A percentile compares a stretch with the other conserved stretches of the same genome.
These are phyloP conservation scores for Boletellus emodensis DNA, from an alignment of 768 basidiomycete species.

Conservation along the genomic window DNA sequence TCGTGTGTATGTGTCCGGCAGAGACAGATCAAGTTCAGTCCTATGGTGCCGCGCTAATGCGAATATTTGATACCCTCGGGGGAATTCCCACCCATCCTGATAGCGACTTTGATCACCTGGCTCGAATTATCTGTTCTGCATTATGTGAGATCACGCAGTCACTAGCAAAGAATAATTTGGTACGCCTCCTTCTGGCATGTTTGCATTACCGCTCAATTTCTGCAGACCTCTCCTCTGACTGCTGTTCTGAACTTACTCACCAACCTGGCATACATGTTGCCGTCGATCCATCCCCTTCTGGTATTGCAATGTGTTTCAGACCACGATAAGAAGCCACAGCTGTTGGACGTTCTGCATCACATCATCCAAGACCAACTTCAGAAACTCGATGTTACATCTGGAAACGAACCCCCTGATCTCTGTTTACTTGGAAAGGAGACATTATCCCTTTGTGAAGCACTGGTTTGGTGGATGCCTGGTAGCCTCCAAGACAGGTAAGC, in stretches of 20 bases:
- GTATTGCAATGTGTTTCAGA: constrained; percentile 28
- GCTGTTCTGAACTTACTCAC: constrained; percentile 53
- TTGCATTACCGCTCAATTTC: constrained; percentile 7
- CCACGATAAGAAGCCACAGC: constrained; percentile 25
- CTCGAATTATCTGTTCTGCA: constrained; percentile 31
- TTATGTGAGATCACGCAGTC: constrained; percentile 39
- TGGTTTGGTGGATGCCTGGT: constrained; percentile 47
- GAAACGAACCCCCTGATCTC: constrained; percentile 22
- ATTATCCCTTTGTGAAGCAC: constrained; percentile 48
- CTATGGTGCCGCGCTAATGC: constrained; percentile 43
- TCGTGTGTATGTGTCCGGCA: constrained; percentile 39
- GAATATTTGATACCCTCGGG: constrained; percentile 31
- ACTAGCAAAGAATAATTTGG: constrained; percentile 38
- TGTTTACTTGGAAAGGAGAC: constrained; percentile 38
- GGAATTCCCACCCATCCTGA: constrained; percentile 17
- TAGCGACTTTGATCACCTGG: constrained; percentile 17
- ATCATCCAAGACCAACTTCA: constrained; percentile 41
- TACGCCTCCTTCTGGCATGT: constrained; percentile 27
- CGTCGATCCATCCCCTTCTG: constrained; percentile 41
- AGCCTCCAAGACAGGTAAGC: constrained; percentile 38
- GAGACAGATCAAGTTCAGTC: constrained; percentile 22
- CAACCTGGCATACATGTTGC: constrained; percentile 44
- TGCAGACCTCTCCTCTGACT: constrained; percentile 43
- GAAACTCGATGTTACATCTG: constrained; percentile 28
- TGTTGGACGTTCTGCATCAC: constrained; percentile 40